Conservation (phyloP, 371 early-diverging fungal species). For the Enterocytospora artemiae region DNA sequence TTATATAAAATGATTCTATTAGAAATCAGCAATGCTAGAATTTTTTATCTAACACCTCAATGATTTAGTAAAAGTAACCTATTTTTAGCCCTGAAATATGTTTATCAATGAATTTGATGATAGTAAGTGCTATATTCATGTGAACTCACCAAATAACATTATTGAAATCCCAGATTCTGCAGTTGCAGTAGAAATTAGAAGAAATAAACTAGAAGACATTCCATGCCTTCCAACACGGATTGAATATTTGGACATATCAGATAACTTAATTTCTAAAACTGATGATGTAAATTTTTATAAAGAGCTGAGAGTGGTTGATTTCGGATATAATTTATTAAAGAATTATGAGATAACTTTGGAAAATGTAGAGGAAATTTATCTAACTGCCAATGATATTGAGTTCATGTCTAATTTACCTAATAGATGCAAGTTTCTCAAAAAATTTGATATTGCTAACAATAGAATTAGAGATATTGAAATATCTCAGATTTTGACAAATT, state of each 20-base stretch:
- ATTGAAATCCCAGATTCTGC: conserved; percentile 12
- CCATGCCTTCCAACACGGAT: background rate
- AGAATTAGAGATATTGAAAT: conserved; percentile 34
- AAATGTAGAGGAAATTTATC: conserved; percentile 43
- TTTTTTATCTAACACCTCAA: background rate
- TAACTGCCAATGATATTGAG: conserved; percentile 47
- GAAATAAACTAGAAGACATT: conserved; percentile 35
- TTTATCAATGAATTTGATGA: conserved; percentile 10
- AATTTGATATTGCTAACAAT: conserved; percentile 51
- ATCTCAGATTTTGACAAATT: conserved; percentile 5
- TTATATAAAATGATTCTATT: too few species aligned
- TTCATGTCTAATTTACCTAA: conserved; percentile 11
- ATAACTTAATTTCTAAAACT: conserved; percentile 42
- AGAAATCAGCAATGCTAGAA: too few species aligned
- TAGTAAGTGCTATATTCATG: background rate
- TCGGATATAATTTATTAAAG: conserved; percentile 45
- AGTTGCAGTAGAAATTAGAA: conserved; percentile 11
- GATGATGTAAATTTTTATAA: conserved; percentile 23
- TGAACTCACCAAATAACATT: conserved; percentile 10
- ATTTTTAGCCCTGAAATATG: background rate
- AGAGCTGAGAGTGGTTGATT: conserved; percentile 38
- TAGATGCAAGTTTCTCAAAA: conserved; percentile 13
- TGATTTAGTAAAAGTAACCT: background rate
- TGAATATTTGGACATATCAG: conserved; percentile 47
- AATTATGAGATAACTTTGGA: background rate